phyloP scores from a whole-genome alignment of 1,284 basidiomycete genomes.

The Coniophora puteana region DNA sequence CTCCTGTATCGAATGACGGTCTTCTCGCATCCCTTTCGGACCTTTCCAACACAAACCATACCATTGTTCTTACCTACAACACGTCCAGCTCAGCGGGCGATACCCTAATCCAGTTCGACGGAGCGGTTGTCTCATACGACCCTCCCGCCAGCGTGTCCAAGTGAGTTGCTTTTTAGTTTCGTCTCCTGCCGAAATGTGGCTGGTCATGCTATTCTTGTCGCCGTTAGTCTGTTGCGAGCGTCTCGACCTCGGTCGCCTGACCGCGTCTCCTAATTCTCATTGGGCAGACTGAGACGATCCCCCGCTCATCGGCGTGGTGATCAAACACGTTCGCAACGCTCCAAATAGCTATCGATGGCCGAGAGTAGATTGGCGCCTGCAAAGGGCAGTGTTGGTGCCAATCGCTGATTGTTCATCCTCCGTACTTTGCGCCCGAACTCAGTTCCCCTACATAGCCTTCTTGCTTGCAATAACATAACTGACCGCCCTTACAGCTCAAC shows the following conservation, averaged over 20 bases:
- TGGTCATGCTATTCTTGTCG: background rate
- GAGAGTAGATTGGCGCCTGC: too few relatives aligned
- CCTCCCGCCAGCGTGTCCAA: constrained; percentile 23
- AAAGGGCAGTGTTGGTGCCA: too few relatives aligned
- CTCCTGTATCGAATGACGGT: constrained; percentile 23
- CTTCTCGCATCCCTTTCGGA: constrained; percentile 40
- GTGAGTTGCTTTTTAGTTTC: constrained; percentile 22
- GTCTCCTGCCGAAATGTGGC: background rate
- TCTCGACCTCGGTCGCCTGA: too few relatives aligned
- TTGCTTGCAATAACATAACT: constrained; percentile 17
- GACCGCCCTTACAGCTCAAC: constrained; percentile 37
- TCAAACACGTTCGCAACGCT: constrained; percentile 9
- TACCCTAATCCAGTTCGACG: constrained; percentile 46
- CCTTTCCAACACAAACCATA: constrained; percentile 42
- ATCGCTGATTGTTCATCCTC: too few relatives aligned
- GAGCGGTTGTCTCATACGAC: constrained; percentile 40
- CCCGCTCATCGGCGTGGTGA: constrained; percentile 1
- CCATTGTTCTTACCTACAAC: constrained; percentile 40
- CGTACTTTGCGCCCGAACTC: too few relatives aligned
- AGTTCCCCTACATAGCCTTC: too few relatives aligned
- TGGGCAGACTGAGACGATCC: too few relatives aligned
- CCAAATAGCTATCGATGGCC: too few relatives aligned
- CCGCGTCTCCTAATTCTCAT: too few relatives aligned
- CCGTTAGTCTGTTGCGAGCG: too few relatives aligned
- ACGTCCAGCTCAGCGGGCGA: constrained; percentile 28